These are phyloP conservation scores for Anthracocystis panici-leucophaei DNA, from an alignment of 1,284 basidiomycete genomes.

Conservation along the genomic window DNA sequence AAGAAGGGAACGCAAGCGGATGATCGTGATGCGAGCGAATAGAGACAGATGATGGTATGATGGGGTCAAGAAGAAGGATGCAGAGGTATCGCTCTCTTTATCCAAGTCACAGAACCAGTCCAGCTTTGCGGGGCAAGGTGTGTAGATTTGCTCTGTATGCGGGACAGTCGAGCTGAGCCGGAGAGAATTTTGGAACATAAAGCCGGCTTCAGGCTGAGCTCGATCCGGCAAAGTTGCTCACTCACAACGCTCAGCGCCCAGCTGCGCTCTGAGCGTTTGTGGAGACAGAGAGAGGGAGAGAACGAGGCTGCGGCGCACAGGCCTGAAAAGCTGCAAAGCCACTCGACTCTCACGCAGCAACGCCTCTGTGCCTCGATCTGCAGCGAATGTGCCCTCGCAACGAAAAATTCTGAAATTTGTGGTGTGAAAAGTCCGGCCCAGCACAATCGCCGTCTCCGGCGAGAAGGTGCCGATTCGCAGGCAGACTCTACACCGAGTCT, in stretches of 20 bases:
- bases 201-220: conserved; percentile 9
- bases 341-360: background rate
- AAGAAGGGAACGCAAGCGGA: background rate
- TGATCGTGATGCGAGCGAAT: background rate
- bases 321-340: conserved; percentile 5
- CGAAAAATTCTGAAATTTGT: background rate
- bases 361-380: background rate
- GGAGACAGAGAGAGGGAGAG: background rate
- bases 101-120: background rate
- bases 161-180: background rate
- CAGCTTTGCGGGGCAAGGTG: conserved; percentile 7
- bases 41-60: background rate
- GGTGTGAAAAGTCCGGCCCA: conserved; percentile 21
- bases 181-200: background rate
- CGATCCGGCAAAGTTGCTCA: conserved; percentile 10
- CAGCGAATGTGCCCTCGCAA: conserved; percentile 1
- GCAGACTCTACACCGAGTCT: background rate
- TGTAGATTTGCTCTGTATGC: no score
- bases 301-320: background rate
- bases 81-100: background rate
- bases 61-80: conserved; percentile 1
- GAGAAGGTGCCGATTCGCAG: background rate
- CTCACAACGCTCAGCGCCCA: background rate
- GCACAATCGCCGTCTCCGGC: conserved; percentile 15
- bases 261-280: background rate